phyloP scores from a whole-genome alignment of 768 basidiomycete genomes.

The Russula abietina region DNA sequence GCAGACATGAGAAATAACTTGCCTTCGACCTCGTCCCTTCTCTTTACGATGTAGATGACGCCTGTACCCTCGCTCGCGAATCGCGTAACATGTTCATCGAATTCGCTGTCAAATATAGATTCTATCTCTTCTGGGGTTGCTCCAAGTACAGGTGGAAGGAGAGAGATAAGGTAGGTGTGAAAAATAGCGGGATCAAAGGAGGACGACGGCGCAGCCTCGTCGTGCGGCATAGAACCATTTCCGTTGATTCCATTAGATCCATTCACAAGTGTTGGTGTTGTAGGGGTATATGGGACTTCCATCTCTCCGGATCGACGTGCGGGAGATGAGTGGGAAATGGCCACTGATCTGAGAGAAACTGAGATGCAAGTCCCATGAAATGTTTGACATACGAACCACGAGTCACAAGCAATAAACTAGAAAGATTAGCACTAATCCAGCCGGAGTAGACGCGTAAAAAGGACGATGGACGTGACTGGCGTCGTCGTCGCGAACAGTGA shows the following conservation, averaged over 20 bases:
- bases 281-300: slow-evolving; percentile 25
- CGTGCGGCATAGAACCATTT: slow-evolving; percentile 24
- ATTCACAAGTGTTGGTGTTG: slow-evolving; percentile 21
- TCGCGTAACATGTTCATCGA: slow-evolving; percentile 65
- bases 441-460: slow-evolving; percentile 10
- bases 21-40: slow-evolving; percentile 72
- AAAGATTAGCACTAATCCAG: background rate
- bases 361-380: background rate
- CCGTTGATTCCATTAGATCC: slow-evolving; percentile 23
- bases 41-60: slow-evolving; percentile 78
- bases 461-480: background rate
- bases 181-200: slow-evolving; percentile 68
- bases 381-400: slow-evolving; percentile 3
- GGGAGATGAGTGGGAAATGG: slow-evolving; percentile 2
- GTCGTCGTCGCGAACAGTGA: slow-evolving; percentile 19
- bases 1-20: slow-evolving; percentile 24
- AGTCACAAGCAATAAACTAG: background rate
- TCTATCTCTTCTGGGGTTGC: slow-evolving; percentile 59
- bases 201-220: slow-evolving; percentile 36
- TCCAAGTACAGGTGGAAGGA: slow-evolving; percentile 81
- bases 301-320: slow-evolving; percentile 14
- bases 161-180: slow-evolving; percentile 58
- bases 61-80: slow-evolving; percentile 74
- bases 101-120: slow-evolving; percentile 62
- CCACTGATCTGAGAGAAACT: background rate